Conservation (phyloP, 78 protist species). For the Blattamonas nauphoetae region DNA sequence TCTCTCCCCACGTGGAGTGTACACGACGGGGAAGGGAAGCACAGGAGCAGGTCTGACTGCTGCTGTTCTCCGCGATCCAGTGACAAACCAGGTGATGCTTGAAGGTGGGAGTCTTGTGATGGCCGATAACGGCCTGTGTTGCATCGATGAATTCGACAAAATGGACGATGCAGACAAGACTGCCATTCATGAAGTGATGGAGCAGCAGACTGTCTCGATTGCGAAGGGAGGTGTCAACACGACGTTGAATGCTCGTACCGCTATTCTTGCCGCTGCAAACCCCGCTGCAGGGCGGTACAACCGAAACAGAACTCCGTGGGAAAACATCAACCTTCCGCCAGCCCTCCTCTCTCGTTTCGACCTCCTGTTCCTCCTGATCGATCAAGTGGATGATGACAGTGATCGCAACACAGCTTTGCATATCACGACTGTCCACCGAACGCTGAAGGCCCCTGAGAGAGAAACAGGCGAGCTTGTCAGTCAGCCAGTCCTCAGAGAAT, state of each 20-base stretch:
- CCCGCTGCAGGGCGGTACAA: conserved; percentile 90
- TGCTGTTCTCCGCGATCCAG: conserved; percentile 71
- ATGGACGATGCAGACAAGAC: conserved; percentile 91
- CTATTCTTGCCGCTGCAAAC: conserved; percentile 97
- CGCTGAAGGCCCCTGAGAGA: background rate
- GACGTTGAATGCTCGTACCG: conserved; percentile 94
- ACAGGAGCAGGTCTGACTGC: conserved; percentile 99
- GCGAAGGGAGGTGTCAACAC: conserved; percentile 98
- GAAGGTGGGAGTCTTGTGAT: conserved; percentile 98
- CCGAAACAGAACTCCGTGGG: conserved; percentile 5
- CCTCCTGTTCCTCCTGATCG: conserved; percentile 81
- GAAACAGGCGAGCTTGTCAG: background rate
- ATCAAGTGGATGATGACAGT: conserved; percentile 48
- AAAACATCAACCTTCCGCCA: conserved; percentile 87
- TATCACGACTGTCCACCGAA: conserved; percentile 10
- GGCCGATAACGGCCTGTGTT: conserved; percentile 95
- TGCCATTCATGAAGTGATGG: conserved; percentile 99
- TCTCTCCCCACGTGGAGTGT: conserved; percentile 63
- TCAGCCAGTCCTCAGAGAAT: conserved; percentile 27
- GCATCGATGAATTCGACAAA: conserved; percentile 97
- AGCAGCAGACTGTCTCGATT: conserved; percentile 96
- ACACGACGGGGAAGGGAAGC: conserved; percentile 91
- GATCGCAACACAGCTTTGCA: background rate
- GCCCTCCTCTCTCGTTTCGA: conserved; percentile 92
- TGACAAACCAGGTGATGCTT: conserved; percentile 76